These are phyloP conservation scores for Taxawa tesnikishii DNA, from an alignment of 2,329 filamentous ascomycete species.

Conservation along the genomic window DNA sequence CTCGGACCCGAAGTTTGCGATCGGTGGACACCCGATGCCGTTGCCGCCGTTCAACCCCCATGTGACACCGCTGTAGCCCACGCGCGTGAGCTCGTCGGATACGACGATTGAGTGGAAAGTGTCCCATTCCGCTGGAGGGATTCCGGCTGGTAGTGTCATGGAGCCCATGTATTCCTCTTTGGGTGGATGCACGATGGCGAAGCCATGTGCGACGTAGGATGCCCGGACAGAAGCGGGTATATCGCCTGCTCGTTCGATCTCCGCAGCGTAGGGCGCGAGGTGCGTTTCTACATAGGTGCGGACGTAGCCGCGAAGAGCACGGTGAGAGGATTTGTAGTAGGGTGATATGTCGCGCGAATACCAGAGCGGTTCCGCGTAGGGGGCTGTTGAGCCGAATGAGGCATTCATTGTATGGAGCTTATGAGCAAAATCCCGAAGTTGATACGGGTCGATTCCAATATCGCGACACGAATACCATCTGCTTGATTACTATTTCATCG, in stretches of 20 bases:
- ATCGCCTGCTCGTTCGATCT: no score
- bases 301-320: constrained; percentile 42
- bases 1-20: constrained; percentile 49
- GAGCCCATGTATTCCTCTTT: constrained; percentile 26
- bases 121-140: constrained; percentile 39
- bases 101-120: constrained; percentile 36
- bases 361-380: constrained; percentile 1
- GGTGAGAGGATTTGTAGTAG: constrained; percentile 53
- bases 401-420: no score
- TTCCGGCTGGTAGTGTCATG: constrained; percentile 30
- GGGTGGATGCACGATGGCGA: constrained; percentile 11
- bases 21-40: constrained; percentile 50
- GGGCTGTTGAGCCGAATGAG: not conserved
- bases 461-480: no score
- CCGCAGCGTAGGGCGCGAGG: constrained; percentile 44
- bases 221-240: no score
- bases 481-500: no score
- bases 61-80: constrained; percentile 36
- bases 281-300: constrained; percentile 48
- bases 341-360: constrained; percentile 29
- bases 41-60: constrained; percentile 48
- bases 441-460: no score
- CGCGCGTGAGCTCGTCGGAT: constrained; percentile 18
- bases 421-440: no score
- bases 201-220: not conserved